Evolutionary conservation across 306 rosid genomes (phyloP).

Genomic region (Lupinus albus): DNA sequence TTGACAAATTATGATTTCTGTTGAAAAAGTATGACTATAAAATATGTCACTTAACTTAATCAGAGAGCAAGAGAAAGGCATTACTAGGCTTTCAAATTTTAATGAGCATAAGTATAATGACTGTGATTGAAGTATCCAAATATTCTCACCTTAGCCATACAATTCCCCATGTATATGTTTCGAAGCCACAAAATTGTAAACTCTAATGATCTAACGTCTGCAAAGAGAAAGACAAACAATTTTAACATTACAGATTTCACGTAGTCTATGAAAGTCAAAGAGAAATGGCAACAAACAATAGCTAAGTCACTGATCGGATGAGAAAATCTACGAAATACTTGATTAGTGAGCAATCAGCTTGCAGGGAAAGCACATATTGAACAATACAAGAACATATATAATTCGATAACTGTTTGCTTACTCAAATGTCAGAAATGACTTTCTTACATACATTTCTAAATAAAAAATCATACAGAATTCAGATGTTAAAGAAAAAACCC

Average conservation of each 20-base stretch:
- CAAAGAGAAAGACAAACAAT: constrained; percentile 40
- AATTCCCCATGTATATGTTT: constrained; percentile 67
- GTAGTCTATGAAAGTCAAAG: not conserved
- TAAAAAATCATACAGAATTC: not conserved
- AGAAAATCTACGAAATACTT: constrained; percentile 27
- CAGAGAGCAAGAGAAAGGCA: not conserved
- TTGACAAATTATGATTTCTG: not conserved
- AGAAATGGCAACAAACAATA: constrained; percentile 22
- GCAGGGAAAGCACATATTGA: not conserved
- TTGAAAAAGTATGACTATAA: not conserved
- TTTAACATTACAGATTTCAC: constrained; percentile 30
- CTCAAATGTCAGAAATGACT: constrained; percentile 12
- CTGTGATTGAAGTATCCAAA: not conserved
- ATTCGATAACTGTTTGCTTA: not conserved
- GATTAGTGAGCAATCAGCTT: not conserved
- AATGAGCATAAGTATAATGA: constrained; percentile 6
- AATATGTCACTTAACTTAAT: constrained; percentile 4
- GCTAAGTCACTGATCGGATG: constrained; percentile 9
- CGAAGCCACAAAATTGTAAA: constrained; percentile 32
- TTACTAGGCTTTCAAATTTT: not conserved
- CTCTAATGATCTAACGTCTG: constrained; percentile 43
- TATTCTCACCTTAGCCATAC: constrained; percentile 56
- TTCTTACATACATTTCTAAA: not conserved
- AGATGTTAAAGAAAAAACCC: constrained; percentile 1
- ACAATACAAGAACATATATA: constrained; percentile 3